Evolutionary conservation across 2,329 filamentous ascomycete species (phyloP), one percentile per base, ranked within the genome.

Genomic region (Fusarium sp.): DNA sequence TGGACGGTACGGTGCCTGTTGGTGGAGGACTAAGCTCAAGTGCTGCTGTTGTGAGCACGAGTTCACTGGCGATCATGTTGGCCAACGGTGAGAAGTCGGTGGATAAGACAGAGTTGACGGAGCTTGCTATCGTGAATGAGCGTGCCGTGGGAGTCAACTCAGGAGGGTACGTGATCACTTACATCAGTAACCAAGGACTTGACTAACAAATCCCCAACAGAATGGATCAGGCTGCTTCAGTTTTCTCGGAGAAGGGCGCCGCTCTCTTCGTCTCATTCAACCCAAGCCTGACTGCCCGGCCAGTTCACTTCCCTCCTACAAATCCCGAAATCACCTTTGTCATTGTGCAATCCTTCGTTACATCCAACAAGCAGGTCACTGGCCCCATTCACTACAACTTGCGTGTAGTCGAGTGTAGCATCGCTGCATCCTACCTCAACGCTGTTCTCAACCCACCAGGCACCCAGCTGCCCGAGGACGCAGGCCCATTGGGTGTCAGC

Each of bases 181-280:
- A 14, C 11, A 33, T 13, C 24, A 24, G 38, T 50, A 7, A 21
- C 2, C 36, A 26, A 26, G 3, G 7, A 44, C 33, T 9, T 22
- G 5, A 14, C 55, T 56, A 57, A 62, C 76, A 79, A 67, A 31
- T 28, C 1, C 43, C 58, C 28, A 40, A 64, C 66, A 94, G 94
- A 57, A 98, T 99, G 96, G 96, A 99, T 77, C 96, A 99, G 82
- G 91, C 94, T 15, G 96, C 96, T 34, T 98, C 95, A 0, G 95
- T 99, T 68, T 96, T 99, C 81, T 95, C 94, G 1, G 87, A 93
- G 74, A 90, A 91, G 70, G 94, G 93, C 51, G 93, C 92, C 39
- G 94, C 96, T 11, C 88, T 98, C 43, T 94, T 97, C 77, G 95
- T 98, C 62, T 92, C 91, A 11, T 99, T 99, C 83, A 89, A 89